These are phyloP conservation scores for Nakaseomyces kungkrabaensis DNA, from an alignment of 1,139 yeast species.

Conservation along the genomic window DNA sequence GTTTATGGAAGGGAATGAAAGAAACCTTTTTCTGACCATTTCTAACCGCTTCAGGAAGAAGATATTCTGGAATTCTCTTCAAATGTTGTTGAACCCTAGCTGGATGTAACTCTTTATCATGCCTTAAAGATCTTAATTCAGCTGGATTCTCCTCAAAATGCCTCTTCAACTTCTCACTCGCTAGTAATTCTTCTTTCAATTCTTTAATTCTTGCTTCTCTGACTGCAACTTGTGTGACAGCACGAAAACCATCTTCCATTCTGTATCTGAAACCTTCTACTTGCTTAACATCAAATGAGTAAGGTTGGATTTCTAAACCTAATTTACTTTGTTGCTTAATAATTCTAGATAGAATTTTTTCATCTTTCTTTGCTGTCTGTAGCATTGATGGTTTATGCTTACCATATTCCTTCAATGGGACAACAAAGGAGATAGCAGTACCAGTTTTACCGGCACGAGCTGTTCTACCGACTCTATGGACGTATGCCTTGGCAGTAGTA, in stretches of 20 bases:
- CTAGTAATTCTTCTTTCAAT: conserved; percentile 73
- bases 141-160: conserved; percentile 98
- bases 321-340: conserved; percentile 65
- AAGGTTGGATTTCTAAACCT: conserved; percentile 70
- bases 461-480: conserved; percentile 94
- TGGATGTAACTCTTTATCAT: conserved; percentile 81
- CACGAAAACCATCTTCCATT: conserved; percentile 93
- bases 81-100: conserved; percentile 75
- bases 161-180: conserved; percentile 83
- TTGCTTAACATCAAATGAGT: conserved; percentile 84
- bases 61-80: conserved; percentile 86
- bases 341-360: conserved; percentile 68
- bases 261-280: conserved; percentile 95
- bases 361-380: conserved; percentile 69
- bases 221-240: conserved; percentile 80
- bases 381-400: conserved; percentile 77
- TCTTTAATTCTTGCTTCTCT: conserved; percentile 93
- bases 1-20: conserved; percentile 67
- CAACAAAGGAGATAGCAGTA: conserved; percentile 87
- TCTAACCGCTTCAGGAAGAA: conserved; percentile 75
- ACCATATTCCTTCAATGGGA: conserved; percentile 74
- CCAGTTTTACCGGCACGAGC: conserved; percentile 97
- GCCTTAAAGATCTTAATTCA: conserved; percentile 79
- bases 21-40: conserved; percentile 50
- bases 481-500: conserved; percentile 76